phyloP scores from a whole-genome alignment of 306 rosid genomes.

The Begonia peltatifolia region DNA sequence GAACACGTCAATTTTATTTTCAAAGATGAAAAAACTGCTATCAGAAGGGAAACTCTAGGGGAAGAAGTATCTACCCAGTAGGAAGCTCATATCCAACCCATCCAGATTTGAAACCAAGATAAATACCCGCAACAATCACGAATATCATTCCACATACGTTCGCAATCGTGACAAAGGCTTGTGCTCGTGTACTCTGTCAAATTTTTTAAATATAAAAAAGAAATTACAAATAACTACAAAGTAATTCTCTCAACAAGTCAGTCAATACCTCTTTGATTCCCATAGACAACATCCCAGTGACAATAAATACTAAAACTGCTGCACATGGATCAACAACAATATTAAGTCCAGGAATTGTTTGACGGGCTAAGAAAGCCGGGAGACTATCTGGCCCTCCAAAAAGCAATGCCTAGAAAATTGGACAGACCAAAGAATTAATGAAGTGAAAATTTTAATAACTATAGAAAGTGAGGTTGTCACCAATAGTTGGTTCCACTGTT shows the following conservation, averaged over 20 bases:
- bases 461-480: neutral
- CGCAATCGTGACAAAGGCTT: slow-evolving; percentile 55
- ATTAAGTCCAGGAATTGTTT: slow-evolving; percentile 48
- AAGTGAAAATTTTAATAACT: neutral
- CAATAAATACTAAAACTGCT: slow-evolving; percentile 53
- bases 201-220: neutral
- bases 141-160: slow-evolving; percentile 76
- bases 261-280: slow-evolving; percentile 85
- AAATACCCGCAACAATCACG: slow-evolving; percentile 62
- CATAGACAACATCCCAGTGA: slow-evolving; percentile 60
- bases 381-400: slow-evolving; percentile 66
- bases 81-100: slow-evolving; percentile 90
- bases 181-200: slow-evolving; percentile 68
- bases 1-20: too few species aligned
- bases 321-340: slow-evolving; percentile 83
- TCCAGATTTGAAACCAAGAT: slow-evolving; percentile 75
- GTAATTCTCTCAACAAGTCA: too few species aligned
- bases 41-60: too few species aligned
- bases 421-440: neutral
- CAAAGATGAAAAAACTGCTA: too few species aligned
- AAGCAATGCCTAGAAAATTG: slow-evolving; percentile 43
- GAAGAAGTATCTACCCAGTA: slow-evolving; percentile 28
- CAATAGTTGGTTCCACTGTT: neutral
- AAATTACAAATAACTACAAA: too few species aligned
- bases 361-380: slow-evolving; percentile 64